Percentiles rank a stretch among this genome's conserved stretches.
Conservation (phyloP, 176 grass and related monocot genomes). For the Bonia amplexicaulis region DNA sequence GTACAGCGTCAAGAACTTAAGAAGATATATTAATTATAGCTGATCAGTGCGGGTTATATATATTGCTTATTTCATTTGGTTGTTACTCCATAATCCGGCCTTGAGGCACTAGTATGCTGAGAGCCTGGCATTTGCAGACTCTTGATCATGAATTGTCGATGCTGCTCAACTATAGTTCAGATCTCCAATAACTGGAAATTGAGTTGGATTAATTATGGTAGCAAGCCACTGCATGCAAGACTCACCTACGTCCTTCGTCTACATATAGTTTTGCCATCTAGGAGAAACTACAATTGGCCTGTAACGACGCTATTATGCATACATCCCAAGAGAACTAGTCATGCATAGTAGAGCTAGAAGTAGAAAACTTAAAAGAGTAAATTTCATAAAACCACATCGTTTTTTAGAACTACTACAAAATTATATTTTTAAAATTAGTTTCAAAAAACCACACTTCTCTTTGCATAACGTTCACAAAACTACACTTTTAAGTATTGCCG, state of each 20-base stretch:
- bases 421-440: too few species aligned
- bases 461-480: too few species aligned
- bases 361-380: neutral
- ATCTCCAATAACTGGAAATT: neutral
- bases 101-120: too few species aligned
- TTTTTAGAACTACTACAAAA: too few species aligned
- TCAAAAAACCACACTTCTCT: too few species aligned
- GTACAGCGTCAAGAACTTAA: too few species aligned
- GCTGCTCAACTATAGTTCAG: neutral
- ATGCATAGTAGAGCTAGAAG: neutral
- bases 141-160: neutral
- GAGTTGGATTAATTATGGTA: neutral
- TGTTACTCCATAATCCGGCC: neutral
- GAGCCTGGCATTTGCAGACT: neutral
- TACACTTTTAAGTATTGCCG: too few species aligned
- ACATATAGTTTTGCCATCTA: neutral
- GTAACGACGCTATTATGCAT: neutral
- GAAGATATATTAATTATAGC: too few species aligned
- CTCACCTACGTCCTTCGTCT: neutral
- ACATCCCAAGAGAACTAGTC: neutral
- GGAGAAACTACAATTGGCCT: neutral
- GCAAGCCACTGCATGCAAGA: neutral
- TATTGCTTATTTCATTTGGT: neutral
- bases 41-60: too few species aligned
- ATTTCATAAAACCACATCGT: too few species aligned